Conservation (phyloP, 1,139 yeast species). For the Suhomyces wounanorum region DNA sequence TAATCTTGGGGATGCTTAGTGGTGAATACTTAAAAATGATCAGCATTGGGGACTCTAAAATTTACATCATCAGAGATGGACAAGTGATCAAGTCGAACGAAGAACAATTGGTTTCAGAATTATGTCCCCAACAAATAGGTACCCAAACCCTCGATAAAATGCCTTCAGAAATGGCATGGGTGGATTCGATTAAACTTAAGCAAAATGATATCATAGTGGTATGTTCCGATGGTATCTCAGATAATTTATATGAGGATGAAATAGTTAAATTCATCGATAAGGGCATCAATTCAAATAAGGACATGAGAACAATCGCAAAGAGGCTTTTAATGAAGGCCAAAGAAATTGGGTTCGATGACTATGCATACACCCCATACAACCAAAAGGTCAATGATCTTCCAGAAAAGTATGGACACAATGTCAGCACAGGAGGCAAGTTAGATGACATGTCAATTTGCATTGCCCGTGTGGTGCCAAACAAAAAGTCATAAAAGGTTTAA, state of each 20-base stretch:
- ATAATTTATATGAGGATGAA: constrained; percentile 54
- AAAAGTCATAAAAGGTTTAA: constrained; percentile 1
- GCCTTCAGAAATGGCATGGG: constrained; percentile 56
- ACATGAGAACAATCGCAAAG: constrained; percentile 43
- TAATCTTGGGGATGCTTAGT: constrained; percentile 52
- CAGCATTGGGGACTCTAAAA: constrained; percentile 58
- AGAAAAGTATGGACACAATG: constrained; percentile 31
- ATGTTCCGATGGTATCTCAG: constrained; percentile 59
- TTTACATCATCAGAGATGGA: constrained; percentile 53
- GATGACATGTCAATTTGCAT: constrained; percentile 58
- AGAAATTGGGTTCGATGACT: constrained; percentile 55
- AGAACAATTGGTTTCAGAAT: constrained; percentile 48
- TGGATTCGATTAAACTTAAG: constrained; percentile 40
- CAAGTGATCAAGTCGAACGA: constrained; percentile 46
- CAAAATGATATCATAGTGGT: constrained; percentile 47
- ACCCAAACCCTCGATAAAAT: constrained; percentile 47
- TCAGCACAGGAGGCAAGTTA: constrained; percentile 54
- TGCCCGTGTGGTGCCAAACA: constrained; percentile 38
- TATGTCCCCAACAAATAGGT: constrained; percentile 61
- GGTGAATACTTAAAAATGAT: constrained; percentile 51
- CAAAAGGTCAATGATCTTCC: constrained; percentile 52
- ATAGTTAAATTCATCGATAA: constrained; percentile 40
- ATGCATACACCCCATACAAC: constrained; percentile 56
- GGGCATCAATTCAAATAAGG: constrained; percentile 28
- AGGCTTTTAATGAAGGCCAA: constrained; percentile 46